Percentiles rank a stretch among this genome's conserved stretches.
These are phyloP conservation scores for Setaria viridis DNA, from an alignment of 202 grass and related monocot species.

Conservation along the genomic window DNA sequence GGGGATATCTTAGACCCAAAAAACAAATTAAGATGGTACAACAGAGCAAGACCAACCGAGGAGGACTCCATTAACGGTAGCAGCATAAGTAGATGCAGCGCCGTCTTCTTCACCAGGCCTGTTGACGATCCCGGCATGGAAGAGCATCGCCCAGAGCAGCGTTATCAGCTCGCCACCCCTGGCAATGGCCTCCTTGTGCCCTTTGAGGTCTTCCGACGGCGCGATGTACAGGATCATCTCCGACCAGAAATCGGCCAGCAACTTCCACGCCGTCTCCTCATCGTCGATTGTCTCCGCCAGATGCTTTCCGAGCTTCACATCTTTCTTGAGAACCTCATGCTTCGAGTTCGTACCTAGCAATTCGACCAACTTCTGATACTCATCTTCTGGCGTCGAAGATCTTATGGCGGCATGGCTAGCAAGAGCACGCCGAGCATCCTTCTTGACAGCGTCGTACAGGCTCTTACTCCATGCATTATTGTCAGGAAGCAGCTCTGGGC, in stretches of 20 bases:
- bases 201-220: neutral
- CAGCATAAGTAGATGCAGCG: too few relatives aligned
- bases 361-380: neutral
- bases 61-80: too few relatives aligned
- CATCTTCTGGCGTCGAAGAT: neutral
- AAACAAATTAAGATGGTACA: too few relatives aligned
- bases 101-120: too few relatives aligned
- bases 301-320: neutral
- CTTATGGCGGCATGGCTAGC: rapidly evolving
- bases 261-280: neutral
- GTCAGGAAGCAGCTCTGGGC: neutral
- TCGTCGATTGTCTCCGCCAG: neutral
- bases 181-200: neutral
- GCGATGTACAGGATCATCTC: conserved; percentile 10
- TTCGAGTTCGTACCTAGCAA: neutral
- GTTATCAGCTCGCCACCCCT: conserved; percentile 19
- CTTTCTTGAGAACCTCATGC: neutral
- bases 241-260: neutral
- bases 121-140: neutral
- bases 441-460: neutral
- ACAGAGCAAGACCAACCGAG: too few relatives aligned
- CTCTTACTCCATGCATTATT: neutral
- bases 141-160: neutral
- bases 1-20: too few relatives aligned
- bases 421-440: neutral